These are phyloP conservation scores for Taphrina pruni DNA, from an alignment of 1,139 yeast genomes.

Conservation along the genomic window DNA sequence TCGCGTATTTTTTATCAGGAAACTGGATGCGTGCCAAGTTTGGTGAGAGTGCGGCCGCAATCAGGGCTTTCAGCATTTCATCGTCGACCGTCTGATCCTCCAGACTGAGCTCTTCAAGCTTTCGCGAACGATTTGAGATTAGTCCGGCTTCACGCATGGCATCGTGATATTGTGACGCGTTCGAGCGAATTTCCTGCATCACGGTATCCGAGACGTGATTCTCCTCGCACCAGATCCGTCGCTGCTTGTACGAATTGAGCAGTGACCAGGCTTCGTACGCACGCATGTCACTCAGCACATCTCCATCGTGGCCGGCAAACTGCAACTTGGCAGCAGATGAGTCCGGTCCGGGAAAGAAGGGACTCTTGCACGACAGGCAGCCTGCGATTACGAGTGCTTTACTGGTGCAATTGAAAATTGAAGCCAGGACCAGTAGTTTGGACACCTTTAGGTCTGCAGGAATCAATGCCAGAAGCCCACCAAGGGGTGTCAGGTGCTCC, in stretches of 20 bases:
- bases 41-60: conserved; percentile 84
- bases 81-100: conserved; percentile 3
- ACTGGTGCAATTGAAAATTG: conserved; percentile 84
- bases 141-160: conserved; percentile 79
- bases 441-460: conserved; percentile 90
- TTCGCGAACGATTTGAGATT: conserved; percentile 19
- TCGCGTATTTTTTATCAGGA: conserved; percentile 78
- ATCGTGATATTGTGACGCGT: conserved; percentile 70
- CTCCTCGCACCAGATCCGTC: conserved; percentile 63
- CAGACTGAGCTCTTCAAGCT: conserved; percentile 6
- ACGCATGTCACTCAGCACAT: conserved; percentile 68
- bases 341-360: conserved; percentile 69
- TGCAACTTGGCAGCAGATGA: conserved; percentile 61
- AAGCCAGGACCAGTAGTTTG: conserved; percentile 75
- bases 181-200: conserved; percentile 72
- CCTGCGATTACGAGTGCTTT: conserved; percentile 77
- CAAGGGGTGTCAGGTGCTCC: conserved; percentile 67
- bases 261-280: conserved; percentile 61
- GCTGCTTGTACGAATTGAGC: conserved; percentile 49
- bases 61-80: conserved; percentile 63
- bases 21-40: conserved; percentile 77
- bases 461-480: conserved; percentile 71
- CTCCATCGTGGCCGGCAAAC: conserved; percentile 64
- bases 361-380: conserved; percentile 72
- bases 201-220: conserved; percentile 68